A percentile compares a stretch with the other conserved stretches of the same genome.
These are phyloP conservation scores for Zygosaccharomyces bailii DNA, from an alignment of 805 yeast genomes.

Conservation along the genomic window DNA sequence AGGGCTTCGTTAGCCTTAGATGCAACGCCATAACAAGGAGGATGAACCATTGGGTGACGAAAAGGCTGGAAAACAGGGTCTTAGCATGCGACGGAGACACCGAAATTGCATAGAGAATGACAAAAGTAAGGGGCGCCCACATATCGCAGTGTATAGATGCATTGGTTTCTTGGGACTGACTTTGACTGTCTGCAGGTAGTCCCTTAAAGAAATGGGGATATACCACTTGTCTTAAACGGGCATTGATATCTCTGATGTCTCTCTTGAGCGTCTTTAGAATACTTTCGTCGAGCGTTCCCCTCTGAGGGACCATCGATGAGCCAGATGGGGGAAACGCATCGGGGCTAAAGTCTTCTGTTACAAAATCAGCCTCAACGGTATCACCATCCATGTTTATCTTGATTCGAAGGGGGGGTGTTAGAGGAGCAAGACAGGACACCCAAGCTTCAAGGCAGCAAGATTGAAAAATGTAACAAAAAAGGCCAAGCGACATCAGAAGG, in stretches of 20 bases:
- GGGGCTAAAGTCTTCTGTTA: conserved; percentile 13
- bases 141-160: conserved; percentile 29
- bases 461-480: conserved; percentile 12
- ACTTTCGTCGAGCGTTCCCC: conserved; percentile 37
- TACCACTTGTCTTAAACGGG: conserved; percentile 33
- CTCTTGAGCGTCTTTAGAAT: conserved; percentile 30
- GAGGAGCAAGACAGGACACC: not conserved
- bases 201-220: conserved; percentile 29
- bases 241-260: conserved; percentile 32
- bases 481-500: conserved; percentile 34
- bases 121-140: conserved; percentile 37
- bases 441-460: not conserved
- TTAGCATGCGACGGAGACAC: conserved; percentile 29
- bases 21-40: conserved; percentile 32
- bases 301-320: conserved; percentile 8
- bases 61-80: conserved; percentile 32
- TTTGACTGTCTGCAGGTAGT: not conserved
- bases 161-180: conserved; percentile 8
- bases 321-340: conserved; percentile 6
- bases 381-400: conserved; percentile 9
- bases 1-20: conserved; percentile 28
- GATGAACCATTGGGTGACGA: conserved; percentile 32
- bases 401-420: not conserved
- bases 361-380: conserved; percentile 30
- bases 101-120: conserved; percentile 31